phyloP scores from a whole-genome alignment of 768 basidiomycete species.

The Lentinula guzmanii region DNA sequence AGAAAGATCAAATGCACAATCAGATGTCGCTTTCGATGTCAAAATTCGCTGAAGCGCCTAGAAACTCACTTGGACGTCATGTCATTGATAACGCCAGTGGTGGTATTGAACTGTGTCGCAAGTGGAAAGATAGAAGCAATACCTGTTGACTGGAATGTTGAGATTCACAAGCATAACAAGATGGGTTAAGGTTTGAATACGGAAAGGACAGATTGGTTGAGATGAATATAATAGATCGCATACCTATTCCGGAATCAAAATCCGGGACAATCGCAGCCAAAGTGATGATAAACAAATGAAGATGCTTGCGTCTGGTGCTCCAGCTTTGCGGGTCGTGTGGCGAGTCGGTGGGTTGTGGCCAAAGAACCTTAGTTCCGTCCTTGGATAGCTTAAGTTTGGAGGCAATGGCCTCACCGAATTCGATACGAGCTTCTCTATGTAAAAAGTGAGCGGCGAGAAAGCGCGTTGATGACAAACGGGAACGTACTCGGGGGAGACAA shows the following conservation, averaged over 20 bases:
- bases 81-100: constrained; percentile 51
- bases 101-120: constrained; percentile 49
- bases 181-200: neutral
- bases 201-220: neutral
- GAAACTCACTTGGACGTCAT: constrained; percentile 47
- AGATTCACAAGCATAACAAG: neutral
- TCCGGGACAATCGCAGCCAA: constrained; percentile 63
- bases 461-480: neutral
- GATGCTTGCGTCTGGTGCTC: constrained; percentile 43
- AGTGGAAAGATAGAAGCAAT: constrained; percentile 60
- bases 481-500: constrained; percentile 51
- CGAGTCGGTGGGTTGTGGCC: constrained; percentile 60
- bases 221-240: constrained; percentile 1
- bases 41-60: neutral
- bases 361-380: constrained; percentile 56
- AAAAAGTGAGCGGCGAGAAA: neutral
- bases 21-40: neutral
- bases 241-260: constrained; percentile 62
- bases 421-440: constrained; percentile 52
- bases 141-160: constrained; percentile 23
- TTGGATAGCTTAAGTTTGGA: constrained; percentile 47
- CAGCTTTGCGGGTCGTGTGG: constrained; percentile 28
- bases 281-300: constrained; percentile 56
- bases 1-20: neutral
- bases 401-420: constrained; percentile 53